A percentile compares a stretch with the other conserved stretches of the same genome.
Conservation (phyloP, 805 yeast genomes). For the Naumovozyma castellii region DNA sequence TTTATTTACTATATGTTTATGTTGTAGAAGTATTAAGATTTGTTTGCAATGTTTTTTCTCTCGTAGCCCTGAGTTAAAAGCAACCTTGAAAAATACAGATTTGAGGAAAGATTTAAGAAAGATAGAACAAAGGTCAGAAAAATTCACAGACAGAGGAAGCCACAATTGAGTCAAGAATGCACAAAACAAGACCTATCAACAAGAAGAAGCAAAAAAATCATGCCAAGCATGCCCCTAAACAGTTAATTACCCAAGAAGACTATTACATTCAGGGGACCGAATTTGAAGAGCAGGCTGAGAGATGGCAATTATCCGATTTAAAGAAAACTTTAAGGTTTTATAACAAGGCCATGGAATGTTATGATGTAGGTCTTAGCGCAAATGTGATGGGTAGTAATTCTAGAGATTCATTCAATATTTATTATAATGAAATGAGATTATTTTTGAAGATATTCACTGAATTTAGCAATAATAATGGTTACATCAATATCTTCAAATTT, state of each 20-base stretch:
- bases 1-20: too few species aligned
- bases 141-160: neutral
- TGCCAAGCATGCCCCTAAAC: constrained; percentile 7
- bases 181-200: neutral
- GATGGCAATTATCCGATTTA: constrained; percentile 29
- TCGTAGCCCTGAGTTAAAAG: too few species aligned
- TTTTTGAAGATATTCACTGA: constrained; percentile 24
- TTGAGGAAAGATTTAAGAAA: too few species aligned
- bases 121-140: too few species aligned
- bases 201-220: constrained; percentile 4
- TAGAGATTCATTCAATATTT: constrained; percentile 30
- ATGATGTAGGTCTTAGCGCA: constrained; percentile 29
- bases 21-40: too few species aligned
- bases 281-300: constrained; percentile 29
- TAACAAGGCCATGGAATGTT: constrained; percentile 19
- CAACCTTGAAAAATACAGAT: too few species aligned
- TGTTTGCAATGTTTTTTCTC: too few species aligned
- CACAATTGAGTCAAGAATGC: neutral
- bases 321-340: constrained; percentile 23
- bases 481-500: constrained; percentile 23
- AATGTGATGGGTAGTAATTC: constrained; percentile 9
- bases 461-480: constrained; percentile 23
- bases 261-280: constrained; percentile 26
- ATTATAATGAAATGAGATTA: constrained; percentile 26
- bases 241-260: constrained; percentile 21